These are phyloP conservation scores for Sphaerulina populicola DNA, from an alignment of 2,329 filamentous ascomycete genomes.

Conservation along the genomic window DNA sequence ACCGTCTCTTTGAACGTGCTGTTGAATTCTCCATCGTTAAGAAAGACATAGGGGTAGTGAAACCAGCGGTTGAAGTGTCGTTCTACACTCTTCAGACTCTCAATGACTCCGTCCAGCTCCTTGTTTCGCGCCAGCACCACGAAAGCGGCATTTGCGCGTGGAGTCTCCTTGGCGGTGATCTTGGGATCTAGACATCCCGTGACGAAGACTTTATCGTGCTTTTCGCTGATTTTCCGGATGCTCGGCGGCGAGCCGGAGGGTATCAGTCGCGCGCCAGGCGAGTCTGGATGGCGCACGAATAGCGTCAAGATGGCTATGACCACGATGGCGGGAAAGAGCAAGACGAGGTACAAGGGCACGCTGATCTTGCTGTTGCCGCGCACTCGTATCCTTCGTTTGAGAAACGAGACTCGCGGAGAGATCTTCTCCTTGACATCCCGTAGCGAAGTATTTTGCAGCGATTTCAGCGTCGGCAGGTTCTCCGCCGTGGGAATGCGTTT, in stretches of 20 bases:
- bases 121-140: slow-evolving; percentile 94
- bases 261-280: slow-evolving; percentile 72
- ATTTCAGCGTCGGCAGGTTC: slow-evolving; percentile 39
- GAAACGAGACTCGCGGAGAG: slow-evolving; percentile 61
- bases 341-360: slow-evolving; percentile 81
- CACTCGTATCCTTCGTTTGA: slow-evolving; percentile 76
- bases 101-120: slow-evolving; percentile 89
- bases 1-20: slow-evolving; percentile 83
- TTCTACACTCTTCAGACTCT: slow-evolving; percentile 96
- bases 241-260: slow-evolving; percentile 79
- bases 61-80: slow-evolving; percentile 99
- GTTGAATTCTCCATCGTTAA: slow-evolving; percentile 97
- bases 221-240: slow-evolving; percentile 89
- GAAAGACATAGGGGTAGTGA: slow-evolving; percentile 94
- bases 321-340: slow-evolving; percentile 86
- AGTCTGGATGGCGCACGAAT: slow-evolving; percentile 79
- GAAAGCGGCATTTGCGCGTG: slow-evolving; percentile 87
- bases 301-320: slow-evolving; percentile 84
- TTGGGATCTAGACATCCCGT: slow-evolving; percentile 70
- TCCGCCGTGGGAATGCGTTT: slow-evolving; percentile 41
- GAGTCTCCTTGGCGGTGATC: slow-evolving; percentile 60
- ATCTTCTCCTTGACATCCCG: slow-evolving; percentile 37
- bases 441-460: slow-evolving; percentile 31
- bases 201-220: slow-evolving; percentile 93
- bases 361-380: slow-evolving; percentile 88